These are phyloP conservation scores for Trichophaea hybrida DNA, from an alignment of 2,329 filamentous ascomycete genomes.

Conservation along the genomic window DNA sequence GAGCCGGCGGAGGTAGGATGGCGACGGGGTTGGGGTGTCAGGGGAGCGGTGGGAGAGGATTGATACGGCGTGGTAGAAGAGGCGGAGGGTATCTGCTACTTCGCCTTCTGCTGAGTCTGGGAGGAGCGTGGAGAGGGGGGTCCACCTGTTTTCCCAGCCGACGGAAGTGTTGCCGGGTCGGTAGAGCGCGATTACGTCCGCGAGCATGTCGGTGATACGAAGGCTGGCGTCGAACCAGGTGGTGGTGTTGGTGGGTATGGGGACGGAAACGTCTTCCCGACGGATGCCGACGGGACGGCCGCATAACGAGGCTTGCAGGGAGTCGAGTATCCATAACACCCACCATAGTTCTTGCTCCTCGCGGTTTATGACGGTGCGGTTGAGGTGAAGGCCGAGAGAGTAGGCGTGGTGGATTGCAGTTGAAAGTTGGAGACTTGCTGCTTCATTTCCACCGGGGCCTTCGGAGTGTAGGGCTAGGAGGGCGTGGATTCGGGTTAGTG, in stretches of 20 bases:
- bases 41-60: slow-evolving; percentile 44
- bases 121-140: slow-evolving; percentile 45
- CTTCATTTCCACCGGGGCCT: slow-evolving; percentile 40
- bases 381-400: slow-evolving; percentile 43
- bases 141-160: slow-evolving; percentile 27
- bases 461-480: slow-evolving; percentile 48
- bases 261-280: slow-evolving; percentile 44
- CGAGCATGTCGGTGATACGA: slow-evolving; percentile 41
- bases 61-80: slow-evolving; percentile 49
- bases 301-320: slow-evolving; percentile 45
- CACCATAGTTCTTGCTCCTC: slow-evolving; percentile 38
- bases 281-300: slow-evolving; percentile 47
- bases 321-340: slow-evolving; percentile 47
- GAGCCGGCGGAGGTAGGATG: slow-evolving; percentile 43
- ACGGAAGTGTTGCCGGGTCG: slow-evolving; percentile 36
- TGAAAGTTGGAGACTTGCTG: slow-evolving; percentile 38
- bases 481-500: slow-evolving; percentile 41
- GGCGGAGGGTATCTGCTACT: slow-evolving; percentile 45
- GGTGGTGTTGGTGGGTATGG: slow-evolving; percentile 38
- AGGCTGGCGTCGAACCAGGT: slow-evolving; percentile 46
- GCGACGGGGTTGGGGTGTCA: slow-evolving; percentile 33
- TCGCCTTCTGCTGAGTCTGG: slow-evolving; percentile 40
- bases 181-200: slow-evolving; percentile 47
- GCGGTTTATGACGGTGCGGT: slow-evolving; percentile 25
- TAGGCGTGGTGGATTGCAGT: slow-evolving; percentile 45